These are phyloP conservation scores for Chiua virens DNA, from an alignment of 768 basidiomycete species.

Conservation along the genomic window DNA sequence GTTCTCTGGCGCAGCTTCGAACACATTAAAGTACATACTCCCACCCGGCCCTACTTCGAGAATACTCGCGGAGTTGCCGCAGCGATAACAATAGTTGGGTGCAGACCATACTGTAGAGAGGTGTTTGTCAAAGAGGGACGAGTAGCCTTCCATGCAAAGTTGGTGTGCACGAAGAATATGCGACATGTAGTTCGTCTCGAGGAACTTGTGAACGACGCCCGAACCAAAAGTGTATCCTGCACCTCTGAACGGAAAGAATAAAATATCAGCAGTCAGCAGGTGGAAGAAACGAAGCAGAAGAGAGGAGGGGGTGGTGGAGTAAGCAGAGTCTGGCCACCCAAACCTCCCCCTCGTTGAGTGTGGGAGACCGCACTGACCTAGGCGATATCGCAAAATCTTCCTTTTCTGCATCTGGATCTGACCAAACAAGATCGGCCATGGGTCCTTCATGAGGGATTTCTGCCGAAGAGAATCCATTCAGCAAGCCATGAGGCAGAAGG, in stretches of 20 bases:
- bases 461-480: constrained; percentile 30
- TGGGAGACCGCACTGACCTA: constrained; percentile 68
- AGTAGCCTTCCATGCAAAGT: constrained; percentile 98
- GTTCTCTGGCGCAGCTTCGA: constrained; percentile 98
- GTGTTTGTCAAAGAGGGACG: constrained; percentile 95
- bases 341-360: constrained; percentile 2
- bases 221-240: constrained; percentile 99
- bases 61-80: constrained; percentile 96
- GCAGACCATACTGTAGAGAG: constrained; percentile 98
- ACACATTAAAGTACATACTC: constrained; percentile 92
- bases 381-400: constrained; percentile 99
- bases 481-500: constrained; percentile 22
- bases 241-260: constrained; percentile 53
- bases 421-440: constrained; percentile 99
- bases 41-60: constrained; percentile 92
- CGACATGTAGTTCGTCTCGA: constrained; percentile 93
- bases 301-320: neutral
- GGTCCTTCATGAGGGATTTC: constrained; percentile 99
- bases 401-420: constrained; percentile 98
- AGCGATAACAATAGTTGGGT: constrained; percentile 98
- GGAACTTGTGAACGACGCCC: constrained; percentile 96
- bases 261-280: constrained; percentile 9
- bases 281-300: constrained; percentile 8
- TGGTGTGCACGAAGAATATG: constrained; percentile 98
- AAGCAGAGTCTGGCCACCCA: constrained; percentile 9